Conservation (phyloP, 2,329 filamentous ascomycete genomes). For the Beauveria brongniartii region DNA sequence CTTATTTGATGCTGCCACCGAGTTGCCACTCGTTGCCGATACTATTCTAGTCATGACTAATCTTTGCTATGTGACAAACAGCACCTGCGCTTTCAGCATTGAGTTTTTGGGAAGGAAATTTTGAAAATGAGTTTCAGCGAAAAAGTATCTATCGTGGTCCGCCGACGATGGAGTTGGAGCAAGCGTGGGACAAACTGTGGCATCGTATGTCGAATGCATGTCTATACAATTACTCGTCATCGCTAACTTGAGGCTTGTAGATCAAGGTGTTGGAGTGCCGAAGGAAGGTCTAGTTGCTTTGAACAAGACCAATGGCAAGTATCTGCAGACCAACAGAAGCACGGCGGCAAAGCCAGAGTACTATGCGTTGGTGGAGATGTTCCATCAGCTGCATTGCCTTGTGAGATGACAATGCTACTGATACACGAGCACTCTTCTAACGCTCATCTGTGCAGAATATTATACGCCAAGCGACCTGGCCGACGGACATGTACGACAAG, state of each 20-base stretch:
- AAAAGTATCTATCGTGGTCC: conserved; percentile 6
- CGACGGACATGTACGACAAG: not conserved
- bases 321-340: not conserved
- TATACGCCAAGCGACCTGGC: conserved; percentile 13
- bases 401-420: not conserved
- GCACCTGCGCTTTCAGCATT: not conserved
- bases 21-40: not conserved
- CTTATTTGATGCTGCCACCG: not conserved
- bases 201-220: not conserved
- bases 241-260: not conserved
- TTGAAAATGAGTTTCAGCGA: conserved; percentile 1
- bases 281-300: not conserved
- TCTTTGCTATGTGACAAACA: not conserved
- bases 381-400: conserved; percentile 14
- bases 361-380: conserved; percentile 13
- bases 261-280: conserved; percentile 1
- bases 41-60: not conserved
- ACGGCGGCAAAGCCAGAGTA: conserved; percentile 2
- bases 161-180: not conserved
- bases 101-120: conserved; percentile 3
- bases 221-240: not conserved
- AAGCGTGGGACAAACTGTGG: conserved; percentile 9
- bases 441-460: conserved; percentile 1
- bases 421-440: not conserved
- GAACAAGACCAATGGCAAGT: not conserved